Base-by-base conservation (phyloP, 306 rosid genomes). In the Echinosophora koreensis region DNA sequence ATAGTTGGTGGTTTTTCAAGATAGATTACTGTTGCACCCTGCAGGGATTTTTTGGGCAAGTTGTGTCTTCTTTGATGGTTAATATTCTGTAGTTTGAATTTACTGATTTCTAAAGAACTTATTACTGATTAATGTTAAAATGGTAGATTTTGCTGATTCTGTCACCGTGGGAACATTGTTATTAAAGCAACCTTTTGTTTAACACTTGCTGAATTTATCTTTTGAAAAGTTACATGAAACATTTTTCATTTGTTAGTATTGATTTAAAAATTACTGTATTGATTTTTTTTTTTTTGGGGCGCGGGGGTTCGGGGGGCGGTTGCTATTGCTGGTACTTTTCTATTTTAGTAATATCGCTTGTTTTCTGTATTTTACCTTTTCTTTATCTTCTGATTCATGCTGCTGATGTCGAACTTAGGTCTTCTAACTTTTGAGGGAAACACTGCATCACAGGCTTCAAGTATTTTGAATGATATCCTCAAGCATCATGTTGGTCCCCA, bases 391-490 rank as follows among this genome's bases (percentile, higher is more conserved):
- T 91, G 69, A 87, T 77, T 47, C 71, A 73, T 44, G 74, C 62
- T 75, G 49, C 61, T 74, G 47, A 72, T 78, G 63, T 77, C 82
- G 83, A 79, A 64, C 80, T 47, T 83, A 90, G 98, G 93, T 84
- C 96, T 90, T 86, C 80, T 94, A 72, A 82, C 77, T 69, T 85
- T 75, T 30, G 97, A 95, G 78, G 86, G 50, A 73, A 81, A 75
- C 75, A 84, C 84, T 58, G 92, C 92, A 68, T 80, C 93, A 72
- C 93, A 86, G 73, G 87, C 96, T 83, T 87, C 91, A 50, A 67
- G 59, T 82, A 82, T 95, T 55, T 70, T 92, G 79, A 89, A 72
- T 71, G 88, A 88, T 83, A 71, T 95, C 80, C 90, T 95, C 71
- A 84, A 74, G 78, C 79, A 74, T 76, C 84, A 50, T 81, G 58